These are phyloP conservation scores for Hypoxylon sp. DNA, from an alignment of 2,329 filamentous ascomycete species.

Conservation along the genomic window DNA sequence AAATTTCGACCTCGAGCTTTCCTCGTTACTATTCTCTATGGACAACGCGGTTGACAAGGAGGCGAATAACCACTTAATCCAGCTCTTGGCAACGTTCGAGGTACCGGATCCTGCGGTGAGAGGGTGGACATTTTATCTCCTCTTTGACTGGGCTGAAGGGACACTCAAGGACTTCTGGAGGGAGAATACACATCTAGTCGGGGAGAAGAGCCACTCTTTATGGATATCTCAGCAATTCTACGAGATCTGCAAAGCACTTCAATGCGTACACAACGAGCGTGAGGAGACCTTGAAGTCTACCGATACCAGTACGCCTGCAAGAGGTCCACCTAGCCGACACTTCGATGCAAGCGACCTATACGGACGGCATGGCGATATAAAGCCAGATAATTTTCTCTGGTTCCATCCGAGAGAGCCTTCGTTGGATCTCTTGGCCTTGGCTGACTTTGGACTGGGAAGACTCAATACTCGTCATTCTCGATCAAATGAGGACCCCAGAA, in stretches of 20 bases:
- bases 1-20: slow-evolving; percentile 39
- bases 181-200: slow-evolving; percentile 2
- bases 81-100: slow-evolving; percentile 42
- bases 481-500: slow-evolving; percentile 46
- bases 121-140: slow-evolving; percentile 35
- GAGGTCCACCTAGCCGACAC: background rate
- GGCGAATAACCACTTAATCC: slow-evolving; percentile 27
- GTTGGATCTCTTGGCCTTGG: slow-evolving; percentile 50
- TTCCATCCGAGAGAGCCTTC: slow-evolving; percentile 36
- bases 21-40: slow-evolving; percentile 41
- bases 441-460: slow-evolving; percentile 55
- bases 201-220: slow-evolving; percentile 10
- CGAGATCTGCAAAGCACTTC: slow-evolving; percentile 33
- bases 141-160: slow-evolving; percentile 45
- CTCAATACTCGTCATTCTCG: slow-evolving; percentile 55
- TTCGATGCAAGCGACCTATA: slow-evolving; percentile 39
- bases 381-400: slow-evolving; percentile 57
- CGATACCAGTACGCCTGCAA: slow-evolving; percentile 3
- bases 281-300: slow-evolving; percentile 16
- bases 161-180: slow-evolving; percentile 42
- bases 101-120: slow-evolving; percentile 3
- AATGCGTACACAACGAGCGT: slow-evolving; percentile 43
- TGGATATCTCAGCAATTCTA: slow-evolving; percentile 38
- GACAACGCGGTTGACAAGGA: slow-evolving; percentile 5
- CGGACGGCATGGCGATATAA: slow-evolving; percentile 57